Conservation (phyloP, 306 rosid species). For the Dalbergia oliveri region DNA sequence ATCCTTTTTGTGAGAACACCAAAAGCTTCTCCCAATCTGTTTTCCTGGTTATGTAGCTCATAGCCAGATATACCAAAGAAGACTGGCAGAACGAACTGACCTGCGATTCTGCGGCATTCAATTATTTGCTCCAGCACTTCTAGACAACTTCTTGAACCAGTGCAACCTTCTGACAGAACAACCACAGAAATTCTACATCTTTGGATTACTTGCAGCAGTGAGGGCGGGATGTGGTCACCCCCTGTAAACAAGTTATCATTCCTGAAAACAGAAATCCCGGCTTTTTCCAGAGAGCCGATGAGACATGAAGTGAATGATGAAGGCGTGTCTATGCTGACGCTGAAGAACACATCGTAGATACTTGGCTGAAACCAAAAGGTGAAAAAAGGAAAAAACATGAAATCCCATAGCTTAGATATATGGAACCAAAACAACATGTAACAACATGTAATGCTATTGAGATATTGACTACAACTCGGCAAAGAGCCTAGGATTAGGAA, state of each 20-base stretch:
- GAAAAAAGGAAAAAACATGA: no score
- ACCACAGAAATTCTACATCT: background rate
- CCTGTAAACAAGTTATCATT: background rate
- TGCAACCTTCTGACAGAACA: background rate
- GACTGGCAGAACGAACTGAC: background rate
- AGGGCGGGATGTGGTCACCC: background rate
- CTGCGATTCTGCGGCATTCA: background rate
- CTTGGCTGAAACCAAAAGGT: background rate
- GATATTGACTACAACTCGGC: no score
- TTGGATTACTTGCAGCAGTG: background rate
- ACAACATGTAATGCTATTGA: no score
- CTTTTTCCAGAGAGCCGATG: background rate
- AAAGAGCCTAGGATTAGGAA: no score
- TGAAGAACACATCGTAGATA: constrained; percentile 3
- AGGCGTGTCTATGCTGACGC: constrained; percentile 1
- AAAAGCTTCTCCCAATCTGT: background rate
- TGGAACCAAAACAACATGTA: no score
- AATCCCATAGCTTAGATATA: no score
- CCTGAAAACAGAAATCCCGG: background rate
- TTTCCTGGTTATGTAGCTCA: background rate
- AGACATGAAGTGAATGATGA: background rate
- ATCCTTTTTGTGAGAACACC: background rate
- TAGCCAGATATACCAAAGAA: no score
- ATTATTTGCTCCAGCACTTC: background rate
- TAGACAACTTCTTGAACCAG: constrained; percentile 1